Evolutionary conservation across 306 rosid genomes (phyloP), one percentile per base, ranked within the genome.

Genomic region (Acacia melanoxylon): DNA sequence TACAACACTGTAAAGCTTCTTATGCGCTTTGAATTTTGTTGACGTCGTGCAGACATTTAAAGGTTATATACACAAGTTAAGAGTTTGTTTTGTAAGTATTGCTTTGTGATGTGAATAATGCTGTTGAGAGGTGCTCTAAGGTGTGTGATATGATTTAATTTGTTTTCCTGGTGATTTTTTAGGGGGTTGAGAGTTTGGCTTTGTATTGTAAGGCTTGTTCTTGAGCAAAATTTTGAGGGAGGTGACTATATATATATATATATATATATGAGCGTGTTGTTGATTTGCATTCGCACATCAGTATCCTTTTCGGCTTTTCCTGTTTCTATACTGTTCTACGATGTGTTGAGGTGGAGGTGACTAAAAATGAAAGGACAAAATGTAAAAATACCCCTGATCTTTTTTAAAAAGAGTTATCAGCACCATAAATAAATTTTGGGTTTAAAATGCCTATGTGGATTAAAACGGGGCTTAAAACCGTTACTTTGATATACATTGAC

Each of bases 1-100:
- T 96, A 91, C 97, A 71, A 78, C 35, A 71, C 90, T 20, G 99
- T 96, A 16, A 96, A 89, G 94, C 97, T 96, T 81, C 94, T 96
- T 41, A 91, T 96, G 94, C 88, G 92, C 77, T 94, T 96, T 68
- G 98, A 89, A 72, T 89, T 91, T 70, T 69, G 59, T 76, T 92
- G 89, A 90, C 79, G 79, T 15, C 87, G 85, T 78, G 82, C 66
- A 90, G 85, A 49, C 75, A 46, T 75, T 76, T 22, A 33, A 25
- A 76, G 65, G 73, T 69, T 31, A 3, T 33, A 8, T 33, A 29
- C 29, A 27, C 31, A 40, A 78, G 90, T 49, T 68, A 33, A 56
- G 78, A 68, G 83, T 73, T 73, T 77, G 83, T 72, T 81, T 73
- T 77, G 83, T 68, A 9, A 35, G 42, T 74, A 77, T 83, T 59